Evolutionary conservation across 192 early-diverging fungal species (phyloP).

Genomic region (Entophlyctis luteolus): DNA sequence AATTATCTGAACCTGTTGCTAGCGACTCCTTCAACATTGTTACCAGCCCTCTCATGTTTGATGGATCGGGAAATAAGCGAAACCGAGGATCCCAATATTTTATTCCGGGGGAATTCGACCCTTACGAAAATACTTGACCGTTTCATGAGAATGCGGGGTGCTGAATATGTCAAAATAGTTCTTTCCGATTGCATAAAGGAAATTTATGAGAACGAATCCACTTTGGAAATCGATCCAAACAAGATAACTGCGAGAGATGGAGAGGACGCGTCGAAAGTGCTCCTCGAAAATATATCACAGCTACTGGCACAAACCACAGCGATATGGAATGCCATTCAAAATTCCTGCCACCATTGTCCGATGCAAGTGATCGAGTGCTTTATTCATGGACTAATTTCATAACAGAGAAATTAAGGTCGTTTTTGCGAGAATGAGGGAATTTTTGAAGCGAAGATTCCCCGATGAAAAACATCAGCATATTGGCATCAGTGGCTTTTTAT

Average conservation of each 20-base stretch:
- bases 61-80: constrained; percentile 17
- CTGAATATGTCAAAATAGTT: constrained; percentile 42
- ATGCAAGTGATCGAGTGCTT: not conserved
- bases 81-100: constrained; percentile 50
- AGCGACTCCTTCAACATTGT: constrained; percentile 27
- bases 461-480: constrained; percentile 37
- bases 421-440: constrained; percentile 22
- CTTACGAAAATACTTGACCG: constrained; percentile 55
- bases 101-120: constrained; percentile 56
- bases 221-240: constrained; percentile 15
- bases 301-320: constrained; percentile 27
- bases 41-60: constrained; percentile 13
- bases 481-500: constrained; percentile 55
- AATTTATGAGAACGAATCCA: not conserved
- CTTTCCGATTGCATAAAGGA: constrained; percentile 32
- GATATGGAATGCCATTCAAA: constrained; percentile 43
- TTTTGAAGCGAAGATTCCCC: constrained; percentile 7
- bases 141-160: constrained; percentile 54
- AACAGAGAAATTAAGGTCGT: constrained; percentile 5
- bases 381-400: constrained; percentile 14
- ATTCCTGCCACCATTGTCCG: constrained; percentile 33
- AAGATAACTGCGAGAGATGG: constrained; percentile 24
- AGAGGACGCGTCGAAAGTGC: constrained; percentile 21
- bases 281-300: constrained; percentile 29
- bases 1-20: constrained; percentile 38